A percentile compares a stretch with the other conserved stretches of the same genome.
Evolutionary conservation across 2,329 filamentous ascomycete genomes (phyloP).

Genomic region (Penicillium sp.): DNA sequence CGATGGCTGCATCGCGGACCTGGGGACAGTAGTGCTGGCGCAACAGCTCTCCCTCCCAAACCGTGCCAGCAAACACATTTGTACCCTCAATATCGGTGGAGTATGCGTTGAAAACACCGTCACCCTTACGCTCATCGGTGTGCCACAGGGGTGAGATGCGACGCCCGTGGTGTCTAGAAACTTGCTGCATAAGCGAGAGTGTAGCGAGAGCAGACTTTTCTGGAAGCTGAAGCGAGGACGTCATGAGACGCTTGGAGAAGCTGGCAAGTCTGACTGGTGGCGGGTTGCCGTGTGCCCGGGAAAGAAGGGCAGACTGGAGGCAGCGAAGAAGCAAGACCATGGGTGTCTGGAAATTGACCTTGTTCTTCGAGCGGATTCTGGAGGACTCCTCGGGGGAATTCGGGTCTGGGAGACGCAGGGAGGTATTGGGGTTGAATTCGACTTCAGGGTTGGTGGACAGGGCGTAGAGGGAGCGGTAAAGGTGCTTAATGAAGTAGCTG

Average conservation of each 20-base stretch:
- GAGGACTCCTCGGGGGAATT: slow-evolving; percentile 47
- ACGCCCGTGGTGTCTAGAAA: slow-evolving; percentile 76
- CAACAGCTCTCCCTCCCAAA: slow-evolving; percentile 92
- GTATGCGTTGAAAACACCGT: slow-evolving; percentile 77
- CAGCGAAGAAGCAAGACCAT: slow-evolving; percentile 88
- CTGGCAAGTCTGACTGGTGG: slow-evolving; percentile 84
- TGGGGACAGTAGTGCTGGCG: slow-evolving; percentile 82
- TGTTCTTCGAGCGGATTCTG: slow-evolving; percentile 54
- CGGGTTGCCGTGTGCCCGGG: slow-evolving; percentile 69
- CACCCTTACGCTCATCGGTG: slow-evolving; percentile 88
- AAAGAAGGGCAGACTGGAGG: slow-evolving; percentile 76
- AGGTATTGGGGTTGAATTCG: slow-evolving; percentile 72
- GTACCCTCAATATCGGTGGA: slow-evolving; percentile 75
- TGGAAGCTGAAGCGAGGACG: slow-evolving; percentile 76
- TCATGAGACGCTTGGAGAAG: slow-evolving; percentile 89
- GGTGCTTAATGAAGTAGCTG: slow-evolving; percentile 90
- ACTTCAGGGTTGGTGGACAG: slow-evolving; percentile 81
- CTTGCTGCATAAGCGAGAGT: slow-evolving; percentile 72
- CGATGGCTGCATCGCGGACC: slow-evolving; percentile 71
- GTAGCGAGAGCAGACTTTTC: slow-evolving; percentile 85
- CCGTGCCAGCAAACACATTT: slow-evolving; percentile 85
- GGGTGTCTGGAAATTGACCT: slow-evolving; percentile 92
- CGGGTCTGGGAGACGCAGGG: slow-evolving; percentile 69
- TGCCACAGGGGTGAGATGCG: slow-evolving; percentile 89
- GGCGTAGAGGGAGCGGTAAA: slow-evolving; percentile 80